These are phyloP conservation scores for Malus domestica DNA, from an alignment of 306 rosid genomes.

Conservation along the genomic window ASM211411v1 NC_041798.1:14684501-14685000, in stretches of 20 bases:
- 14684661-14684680: slow-evolving; percentile 18
- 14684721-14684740: slow-evolving; percentile 65
- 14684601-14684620: slow-evolving; percentile 43
- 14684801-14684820: slow-evolving; percentile 35
- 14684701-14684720: slow-evolving; percentile 70
- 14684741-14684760: slow-evolving; percentile 50
- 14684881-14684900: slow-evolving; percentile 42
- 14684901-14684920: slow-evolving; percentile 44
- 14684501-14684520: slow-evolving; percentile 24
- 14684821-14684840: slow-evolving; percentile 49
- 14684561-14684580: slow-evolving; percentile 78
- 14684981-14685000: slow-evolving; percentile 27
- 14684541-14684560: slow-evolving; percentile 73
- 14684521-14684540: slow-evolving; percentile 33
- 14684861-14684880: slow-evolving; percentile 66
- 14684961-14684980: slow-evolving; percentile 38
- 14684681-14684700: slow-evolving; percentile 40
- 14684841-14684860: slow-evolving; percentile 56
- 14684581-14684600: slow-evolving; percentile 59
- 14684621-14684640: slow-evolving; percentile 28
- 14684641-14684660: slow-evolving; percentile 27
- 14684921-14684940: slow-evolving; percentile 42
- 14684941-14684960: slow-evolving; percentile 26
- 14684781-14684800: slow-evolving; percentile 32
- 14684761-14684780: slow-evolving; percentile 31